A percentile compares a stretch with the other conserved stretches of the same genome.
These are phyloP conservation scores for Ceratocystis diversiconidia DNA, from an alignment of 2,329 filamentous ascomycete species.

Conservation along the genomic window DNA sequence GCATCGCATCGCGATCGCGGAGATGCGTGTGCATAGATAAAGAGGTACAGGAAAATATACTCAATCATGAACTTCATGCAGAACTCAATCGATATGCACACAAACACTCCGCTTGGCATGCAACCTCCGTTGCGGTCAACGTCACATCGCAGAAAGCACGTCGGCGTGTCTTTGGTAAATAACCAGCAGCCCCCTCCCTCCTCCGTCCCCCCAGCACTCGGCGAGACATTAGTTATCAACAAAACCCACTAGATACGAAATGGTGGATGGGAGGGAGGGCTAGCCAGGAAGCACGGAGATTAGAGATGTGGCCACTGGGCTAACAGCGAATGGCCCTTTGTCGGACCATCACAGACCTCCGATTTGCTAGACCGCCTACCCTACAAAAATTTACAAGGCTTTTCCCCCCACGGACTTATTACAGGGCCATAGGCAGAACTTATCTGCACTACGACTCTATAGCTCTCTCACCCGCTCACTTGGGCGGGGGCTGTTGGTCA, in stretches of 20 bases:
- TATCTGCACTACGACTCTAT: neutral
- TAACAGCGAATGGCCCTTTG: neutral
- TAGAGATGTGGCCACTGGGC: neutral
- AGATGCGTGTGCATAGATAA: too few species aligned
- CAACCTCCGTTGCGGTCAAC: neutral
- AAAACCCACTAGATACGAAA: neutral
- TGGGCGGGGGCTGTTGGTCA: too few species aligned
- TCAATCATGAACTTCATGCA: neutral
- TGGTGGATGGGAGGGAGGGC: neutral
- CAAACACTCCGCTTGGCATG: constrained; percentile 1
- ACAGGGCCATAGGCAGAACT: neutral
- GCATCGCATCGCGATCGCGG: neutral
- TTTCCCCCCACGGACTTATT: neutral
- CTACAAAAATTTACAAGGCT: too few species aligned
- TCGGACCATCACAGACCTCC: neutral
- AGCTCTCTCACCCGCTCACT: neutral
- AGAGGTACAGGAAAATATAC: neutral
- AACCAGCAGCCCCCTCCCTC: neutral
- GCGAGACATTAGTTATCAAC: neutral
- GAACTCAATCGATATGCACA: neutral
- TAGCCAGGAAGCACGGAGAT: neutral
- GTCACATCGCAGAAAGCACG: neutral
- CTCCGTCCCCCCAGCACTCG: neutral
- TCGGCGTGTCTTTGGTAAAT: neutral
- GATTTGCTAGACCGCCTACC: neutral